Percentiles rank a stretch among this genome's conserved stretches.
These are phyloP conservation scores for Saccharomyces jurei DNA, from an alignment of 805 yeast genomes.

Conservation along the genomic window DNA sequence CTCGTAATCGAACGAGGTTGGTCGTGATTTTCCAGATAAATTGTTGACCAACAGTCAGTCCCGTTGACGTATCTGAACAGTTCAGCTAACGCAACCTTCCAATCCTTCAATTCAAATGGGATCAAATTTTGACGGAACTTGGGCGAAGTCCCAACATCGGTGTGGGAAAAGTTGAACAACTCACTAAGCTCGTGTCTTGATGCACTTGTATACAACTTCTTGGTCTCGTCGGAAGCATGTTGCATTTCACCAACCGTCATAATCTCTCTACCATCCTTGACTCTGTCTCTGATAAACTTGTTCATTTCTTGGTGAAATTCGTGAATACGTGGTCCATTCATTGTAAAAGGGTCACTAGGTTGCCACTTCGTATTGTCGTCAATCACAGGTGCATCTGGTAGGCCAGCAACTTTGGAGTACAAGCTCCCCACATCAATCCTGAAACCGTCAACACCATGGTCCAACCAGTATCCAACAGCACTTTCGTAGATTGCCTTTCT, in stretches of 20 bases:
- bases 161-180: constrained; percentile 33
- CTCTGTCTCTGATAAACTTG: constrained; percentile 19
- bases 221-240: constrained; percentile 34
- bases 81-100: constrained; percentile 34
- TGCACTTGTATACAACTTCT: constrained; percentile 36
- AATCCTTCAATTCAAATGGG: constrained; percentile 32
- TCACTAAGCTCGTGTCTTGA: constrained; percentile 34
- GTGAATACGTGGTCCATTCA: constrained; percentile 48
- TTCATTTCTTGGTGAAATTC: constrained; percentile 49
- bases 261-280: constrained; percentile 41
- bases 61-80: constrained; percentile 36
- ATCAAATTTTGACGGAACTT: constrained; percentile 31
- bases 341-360: constrained; percentile 29
- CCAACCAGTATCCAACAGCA: constrained; percentile 46
- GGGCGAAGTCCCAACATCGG: constrained; percentile 34
- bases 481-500: constrained; percentile 34
- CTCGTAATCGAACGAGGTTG: constrained; percentile 47
- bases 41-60: constrained; percentile 51
- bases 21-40: constrained; percentile 51
- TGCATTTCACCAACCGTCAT: constrained; percentile 56
- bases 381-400: constrained; percentile 42
- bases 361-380: constrained; percentile 37
- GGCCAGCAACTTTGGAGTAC: constrained; percentile 40
- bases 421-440: constrained; percentile 49
- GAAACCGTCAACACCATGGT: constrained; percentile 50